These are phyloP conservation scores for Chlamydomonas sp. DNA, from an alignment of 139 green algal species.

Conservation along the genomic window DNA sequence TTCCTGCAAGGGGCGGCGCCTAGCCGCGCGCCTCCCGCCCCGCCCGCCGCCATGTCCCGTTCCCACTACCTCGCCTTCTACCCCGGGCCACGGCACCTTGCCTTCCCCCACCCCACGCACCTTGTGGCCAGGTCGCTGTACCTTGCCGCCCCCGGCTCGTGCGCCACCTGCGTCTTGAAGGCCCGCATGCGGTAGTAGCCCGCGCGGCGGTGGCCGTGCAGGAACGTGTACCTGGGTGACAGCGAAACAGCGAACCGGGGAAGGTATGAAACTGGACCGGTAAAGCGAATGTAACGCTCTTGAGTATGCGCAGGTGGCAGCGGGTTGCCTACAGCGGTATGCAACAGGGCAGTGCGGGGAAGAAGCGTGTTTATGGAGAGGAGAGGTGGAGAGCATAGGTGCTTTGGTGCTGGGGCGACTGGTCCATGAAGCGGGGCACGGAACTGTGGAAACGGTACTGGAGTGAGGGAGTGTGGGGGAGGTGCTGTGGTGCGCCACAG, in stretches of 20 bases:
- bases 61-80: background rate
- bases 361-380: too few relatives aligned
- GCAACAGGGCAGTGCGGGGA: too few relatives aligned
- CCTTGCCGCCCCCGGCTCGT: too few relatives aligned
- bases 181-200: slow-evolving; percentile 57
- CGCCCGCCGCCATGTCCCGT: background rate
- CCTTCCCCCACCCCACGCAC: background rate
- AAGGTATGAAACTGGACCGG: too few relatives aligned
- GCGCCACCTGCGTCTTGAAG: slow-evolving; percentile 34
- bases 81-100: background rate
- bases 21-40: background rate
- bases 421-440: too few relatives aligned
- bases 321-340: too few relatives aligned
- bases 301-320: too few relatives aligned
- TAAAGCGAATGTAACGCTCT: too few relatives aligned
- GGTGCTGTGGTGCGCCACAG: too few relatives aligned
- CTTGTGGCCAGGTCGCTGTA: background rate
- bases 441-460: too few relatives aligned
- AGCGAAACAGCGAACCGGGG: background rate
- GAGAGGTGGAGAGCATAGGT: background rate
- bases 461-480: too few relatives aligned
- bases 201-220: slow-evolving; percentile 50
- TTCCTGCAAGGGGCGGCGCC: background rate
- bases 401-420: background rate
- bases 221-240: slow-evolving; percentile 41